phyloP scores from a whole-genome alignment of 768 basidiomycete species.

The Termitomyces sp. region DNA sequence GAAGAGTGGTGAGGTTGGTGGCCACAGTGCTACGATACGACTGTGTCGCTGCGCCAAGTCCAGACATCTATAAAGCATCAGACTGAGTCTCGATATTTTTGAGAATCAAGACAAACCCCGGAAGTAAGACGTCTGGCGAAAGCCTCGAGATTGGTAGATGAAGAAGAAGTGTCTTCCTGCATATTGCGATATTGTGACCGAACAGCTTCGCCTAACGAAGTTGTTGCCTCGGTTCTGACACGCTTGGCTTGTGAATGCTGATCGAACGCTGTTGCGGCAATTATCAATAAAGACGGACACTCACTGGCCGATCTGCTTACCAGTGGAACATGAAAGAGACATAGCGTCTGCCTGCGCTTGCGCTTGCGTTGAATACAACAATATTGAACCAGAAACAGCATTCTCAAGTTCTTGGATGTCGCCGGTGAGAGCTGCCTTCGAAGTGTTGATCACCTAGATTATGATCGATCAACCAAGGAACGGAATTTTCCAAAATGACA shows the following conservation, averaged over 20 bases:
- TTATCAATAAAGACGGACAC: background rate
- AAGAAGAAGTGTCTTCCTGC: constrained; percentile 45
- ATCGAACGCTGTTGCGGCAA: constrained; percentile 45
- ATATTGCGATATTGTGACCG: constrained; percentile 48
- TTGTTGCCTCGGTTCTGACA: constrained; percentile 57
- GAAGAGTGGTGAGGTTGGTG: constrained; percentile 41
- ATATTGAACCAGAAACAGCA: constrained; percentile 39
- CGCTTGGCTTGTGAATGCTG: constrained; percentile 59
- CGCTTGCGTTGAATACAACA: constrained; percentile 46
- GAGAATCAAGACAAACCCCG: constrained; percentile 36
- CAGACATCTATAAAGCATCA: constrained; percentile 30
- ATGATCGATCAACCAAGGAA: background rate
- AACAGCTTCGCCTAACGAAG: constrained; percentile 40
- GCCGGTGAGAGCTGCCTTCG: constrained; percentile 34
- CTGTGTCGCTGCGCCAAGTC: constrained; percentile 33
- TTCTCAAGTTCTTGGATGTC: constrained; percentile 40
- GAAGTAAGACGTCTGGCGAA: constrained; percentile 31
- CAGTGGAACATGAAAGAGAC: constrained; percentile 36
- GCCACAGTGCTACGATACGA: constrained; percentile 37
- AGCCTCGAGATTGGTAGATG: constrained; percentile 32
- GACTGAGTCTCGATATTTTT: background rate
- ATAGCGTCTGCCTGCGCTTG: constrained; percentile 43
- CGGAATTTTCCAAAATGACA: background rate
- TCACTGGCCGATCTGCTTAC: constrained; percentile 22
- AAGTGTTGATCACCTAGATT: constrained; percentile 34